Percentiles rank a stretch among this genome's conserved stretches.
Evolutionary conservation across 768 basidiomycete species (phyloP).

Genomic region (Leccinum variicolor): DNA sequence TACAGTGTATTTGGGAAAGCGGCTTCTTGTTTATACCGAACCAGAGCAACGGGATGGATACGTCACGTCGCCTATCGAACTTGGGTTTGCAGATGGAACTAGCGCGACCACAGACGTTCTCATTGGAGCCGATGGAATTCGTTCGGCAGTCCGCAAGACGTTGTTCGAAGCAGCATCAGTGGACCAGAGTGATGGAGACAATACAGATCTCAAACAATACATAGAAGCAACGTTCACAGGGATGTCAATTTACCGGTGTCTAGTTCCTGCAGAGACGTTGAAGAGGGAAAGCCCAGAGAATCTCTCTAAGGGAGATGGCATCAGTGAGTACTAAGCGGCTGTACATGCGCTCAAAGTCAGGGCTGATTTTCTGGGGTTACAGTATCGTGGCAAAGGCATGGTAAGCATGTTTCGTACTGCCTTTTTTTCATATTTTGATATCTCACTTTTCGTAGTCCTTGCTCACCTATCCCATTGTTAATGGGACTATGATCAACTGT

Average conservation of each 20-base stretch:
- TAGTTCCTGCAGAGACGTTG: conserved; percentile 34
- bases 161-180: conserved; percentile 19
- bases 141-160: conserved; percentile 22
- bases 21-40: conserved; percentile 15
- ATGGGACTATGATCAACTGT: conserved; percentile 35
- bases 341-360: not conserved
- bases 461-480: conserved; percentile 38
- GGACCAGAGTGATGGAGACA: not conserved
- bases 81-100: conserved; percentile 17
- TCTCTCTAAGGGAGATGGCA: conserved; percentile 13
- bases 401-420: not conserved
- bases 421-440: not conserved
- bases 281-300: conserved; percentile 18
- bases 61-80: conserved; percentile 14
- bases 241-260: conserved; percentile 34
- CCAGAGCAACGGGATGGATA: conserved; percentile 20
- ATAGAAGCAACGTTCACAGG: conserved; percentile 40
- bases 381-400: conserved; percentile 13
- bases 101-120: conserved; percentile 38
- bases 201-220: conserved; percentile 5
- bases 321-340: conserved; percentile 16
- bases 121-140: conserved; percentile 46
- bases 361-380: conserved; percentile 7
- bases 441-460: conserved; percentile 30
- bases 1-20: conserved; percentile 14